Conservation (phyloP, 2,329 filamentous ascomycete species). For the Coleophoma eucalyptorum region DNA sequence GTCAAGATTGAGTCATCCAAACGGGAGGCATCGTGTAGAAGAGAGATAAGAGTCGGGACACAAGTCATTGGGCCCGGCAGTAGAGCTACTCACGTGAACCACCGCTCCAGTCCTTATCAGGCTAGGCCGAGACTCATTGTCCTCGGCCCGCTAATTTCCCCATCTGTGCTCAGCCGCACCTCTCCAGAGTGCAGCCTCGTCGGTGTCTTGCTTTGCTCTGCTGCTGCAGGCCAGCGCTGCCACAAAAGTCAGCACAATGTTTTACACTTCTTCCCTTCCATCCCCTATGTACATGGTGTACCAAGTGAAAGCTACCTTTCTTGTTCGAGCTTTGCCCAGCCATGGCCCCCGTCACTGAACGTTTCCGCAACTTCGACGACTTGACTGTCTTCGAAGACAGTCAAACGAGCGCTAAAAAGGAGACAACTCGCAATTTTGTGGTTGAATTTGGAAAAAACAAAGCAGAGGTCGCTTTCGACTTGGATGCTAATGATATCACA, state of each 20-base stretch:
- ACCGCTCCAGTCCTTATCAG: no score
- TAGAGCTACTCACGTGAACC: no score
- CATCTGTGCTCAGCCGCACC: not conserved
- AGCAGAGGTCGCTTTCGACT: slow-evolving; percentile 52
- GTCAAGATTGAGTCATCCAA: no score
- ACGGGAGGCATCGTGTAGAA: no score
- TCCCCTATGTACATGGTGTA: not conserved
- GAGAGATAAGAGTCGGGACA: no score
- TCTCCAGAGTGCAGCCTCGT: not conserved
- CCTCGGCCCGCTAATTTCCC: no score
- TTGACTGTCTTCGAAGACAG: slow-evolving; percentile 39
- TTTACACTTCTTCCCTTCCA: not conserved
- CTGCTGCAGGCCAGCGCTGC: not conserved
- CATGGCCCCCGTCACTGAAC: not conserved
- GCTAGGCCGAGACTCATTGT: no score
- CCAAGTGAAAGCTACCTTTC: not conserved
- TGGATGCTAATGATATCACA: slow-evolving; percentile 38
- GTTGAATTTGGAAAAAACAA: slow-evolving; percentile 57
- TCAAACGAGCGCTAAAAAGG: slow-evolving; percentile 34
- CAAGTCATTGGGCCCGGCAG: no score
- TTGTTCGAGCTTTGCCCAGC: not conserved
- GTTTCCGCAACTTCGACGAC: slow-evolving; percentile 45
- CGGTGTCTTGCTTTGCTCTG: no score
- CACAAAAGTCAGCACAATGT: not conserved
- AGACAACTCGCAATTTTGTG: slow-evolving; percentile 53